phyloP scores from a whole-genome alignment of 306 rosid genomes.

The Trifolium fragiferum region DNA sequence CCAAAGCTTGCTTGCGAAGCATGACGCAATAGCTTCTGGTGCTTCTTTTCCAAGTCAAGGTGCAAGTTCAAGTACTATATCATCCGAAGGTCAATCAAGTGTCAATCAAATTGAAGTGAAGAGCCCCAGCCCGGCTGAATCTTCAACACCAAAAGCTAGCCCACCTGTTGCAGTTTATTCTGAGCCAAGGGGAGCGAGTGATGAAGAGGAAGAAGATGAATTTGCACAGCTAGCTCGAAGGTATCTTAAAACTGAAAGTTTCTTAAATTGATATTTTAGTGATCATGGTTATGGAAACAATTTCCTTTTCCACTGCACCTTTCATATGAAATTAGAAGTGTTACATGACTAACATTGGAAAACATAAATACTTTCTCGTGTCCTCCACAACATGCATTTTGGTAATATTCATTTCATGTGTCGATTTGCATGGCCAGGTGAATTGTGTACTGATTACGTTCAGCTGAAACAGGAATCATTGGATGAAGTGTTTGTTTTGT shows the following conservation, averaged over 20 bases:
- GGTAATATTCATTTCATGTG: background rate
- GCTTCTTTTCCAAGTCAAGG: slow-evolving; percentile 60
- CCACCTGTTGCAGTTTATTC: slow-evolving; percentile 45
- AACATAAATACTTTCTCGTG: slow-evolving; percentile 13
- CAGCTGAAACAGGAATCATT: slow-evolving; percentile 23
- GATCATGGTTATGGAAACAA: slow-evolving; percentile 6
- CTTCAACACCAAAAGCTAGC: slow-evolving; percentile 55
- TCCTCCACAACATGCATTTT: slow-evolving; percentile 10
- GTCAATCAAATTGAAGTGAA: slow-evolving; percentile 52
- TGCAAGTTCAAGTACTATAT: slow-evolving; percentile 54
- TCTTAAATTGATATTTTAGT: slow-evolving; percentile 7
- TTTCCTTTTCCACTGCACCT: slow-evolving; percentile 22
- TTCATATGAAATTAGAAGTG: slow-evolving; percentile 24
- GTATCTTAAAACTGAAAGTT: slow-evolving; percentile 44
- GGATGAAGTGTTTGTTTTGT: background rate
- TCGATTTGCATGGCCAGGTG: slow-evolving; percentile 12
- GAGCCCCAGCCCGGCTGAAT: slow-evolving; percentile 51
- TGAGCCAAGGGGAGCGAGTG: slow-evolving; percentile 47
- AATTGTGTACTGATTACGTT: slow-evolving; percentile 10
- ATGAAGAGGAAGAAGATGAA: slow-evolving; percentile 93
- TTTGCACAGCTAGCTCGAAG: slow-evolving; percentile 96
- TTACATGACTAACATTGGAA: background rate
- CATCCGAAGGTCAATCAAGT: slow-evolving; percentile 54
- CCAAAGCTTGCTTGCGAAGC: slow-evolving; percentile 85
- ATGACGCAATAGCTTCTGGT: slow-evolving; percentile 94